Base-by-base conservation (phyloP, 1,139 yeast genomes). In the Magnusiomyces paraingens region DNA sequence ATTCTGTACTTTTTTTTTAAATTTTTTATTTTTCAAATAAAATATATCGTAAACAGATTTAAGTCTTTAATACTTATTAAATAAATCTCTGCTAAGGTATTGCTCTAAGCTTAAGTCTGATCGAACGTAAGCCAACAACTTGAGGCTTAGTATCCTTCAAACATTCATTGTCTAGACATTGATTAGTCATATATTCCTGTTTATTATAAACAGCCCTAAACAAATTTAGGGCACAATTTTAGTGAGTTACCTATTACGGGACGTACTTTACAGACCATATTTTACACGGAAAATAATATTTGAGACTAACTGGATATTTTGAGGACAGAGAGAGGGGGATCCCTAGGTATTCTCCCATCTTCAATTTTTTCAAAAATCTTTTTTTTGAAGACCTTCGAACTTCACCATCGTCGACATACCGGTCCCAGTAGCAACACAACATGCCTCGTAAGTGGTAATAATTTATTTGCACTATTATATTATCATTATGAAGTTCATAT, bases 381-480 rank as follows among this genome's bases (percentile, higher is more conserved):
- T 51, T 49, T 22, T 44, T 48, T 50, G 43, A 22, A 54, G 52
- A 44, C 54, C 52, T 52, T 50, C 52, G 55, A 52, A 54, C 48
- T 45, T 50, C 51, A 41, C 54, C 57, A 55, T 52, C 55, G 55
- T 54, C 57, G 52, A 54, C 52, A 54, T 47, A 47, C 51, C 54
- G 55, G 55, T 52, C 57, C 52, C 54, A 47, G 49, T 51, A 51
- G 48, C 55, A 55, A 55, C 50, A 47, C 55, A 52, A 47, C 46
- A 55, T 55, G 57, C 57, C 57, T 50, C 57, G 57, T 55, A 55
- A 50, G 57, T 55, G 52, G 20, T 32, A 12, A 26, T 22, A 11
- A 32, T 49, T 12, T 36, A 36, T 43, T 52, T 20, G n/a, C 42
- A 40, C 22, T 11, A n/a, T 26, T 5, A 11, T 20, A 18, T 42